A percentile compares a stretch with the other conserved stretches of the same genome.
Conservation (phyloP, 2,329 filamentous ascomycete species). For the Canariomyces notabilis region DNA sequence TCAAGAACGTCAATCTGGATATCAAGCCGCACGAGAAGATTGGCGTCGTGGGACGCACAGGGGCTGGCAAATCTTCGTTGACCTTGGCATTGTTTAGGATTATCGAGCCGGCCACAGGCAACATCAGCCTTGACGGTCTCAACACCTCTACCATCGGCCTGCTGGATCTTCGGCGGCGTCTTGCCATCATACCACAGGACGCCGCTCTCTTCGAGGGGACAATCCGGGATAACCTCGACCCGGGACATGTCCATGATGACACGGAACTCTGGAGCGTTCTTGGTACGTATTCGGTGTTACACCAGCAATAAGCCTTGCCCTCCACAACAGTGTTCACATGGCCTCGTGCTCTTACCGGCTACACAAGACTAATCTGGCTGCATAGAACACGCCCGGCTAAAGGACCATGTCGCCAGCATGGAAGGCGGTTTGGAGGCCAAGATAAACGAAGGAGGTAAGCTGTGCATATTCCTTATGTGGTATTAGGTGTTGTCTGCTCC, state of each 20-base stretch:
- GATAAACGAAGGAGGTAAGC: constrained; percentile 89
- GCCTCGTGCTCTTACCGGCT: constrained; percentile 14
- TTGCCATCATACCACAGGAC: constrained; percentile 97
- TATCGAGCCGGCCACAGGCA: constrained; percentile 78
- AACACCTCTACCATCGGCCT: constrained; percentile 89
- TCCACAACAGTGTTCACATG: constrained; percentile 18
- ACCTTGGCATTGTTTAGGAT: constrained; percentile 92
- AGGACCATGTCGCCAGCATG: constrained; percentile 84
- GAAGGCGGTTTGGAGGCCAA: constrained; percentile 82
- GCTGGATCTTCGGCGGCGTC: constrained; percentile 76
- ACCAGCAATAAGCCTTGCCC: constrained; percentile 2
- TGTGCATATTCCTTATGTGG: constrained; percentile 20
- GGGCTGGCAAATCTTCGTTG: constrained; percentile 91
- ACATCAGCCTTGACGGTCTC: constrained; percentile 83
- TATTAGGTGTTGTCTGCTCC: constrained; percentile 9
- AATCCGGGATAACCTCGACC: constrained; percentile 91
- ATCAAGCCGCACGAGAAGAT: constrained; percentile 98
- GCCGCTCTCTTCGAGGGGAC: constrained; percentile 73
- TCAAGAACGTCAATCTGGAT: constrained; percentile 86
- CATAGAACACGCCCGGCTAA: constrained; percentile 84
- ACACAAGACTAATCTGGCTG: constrained; percentile 34
- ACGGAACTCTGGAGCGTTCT: constrained; percentile 95
- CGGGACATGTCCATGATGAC: constrained; percentile 90
- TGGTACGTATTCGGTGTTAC: constrained; percentile 51
- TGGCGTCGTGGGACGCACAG: constrained; percentile 91